Evolutionary conservation across 306 rosid genomes (phyloP).

Genomic region (Parietaria judaica): DNA sequence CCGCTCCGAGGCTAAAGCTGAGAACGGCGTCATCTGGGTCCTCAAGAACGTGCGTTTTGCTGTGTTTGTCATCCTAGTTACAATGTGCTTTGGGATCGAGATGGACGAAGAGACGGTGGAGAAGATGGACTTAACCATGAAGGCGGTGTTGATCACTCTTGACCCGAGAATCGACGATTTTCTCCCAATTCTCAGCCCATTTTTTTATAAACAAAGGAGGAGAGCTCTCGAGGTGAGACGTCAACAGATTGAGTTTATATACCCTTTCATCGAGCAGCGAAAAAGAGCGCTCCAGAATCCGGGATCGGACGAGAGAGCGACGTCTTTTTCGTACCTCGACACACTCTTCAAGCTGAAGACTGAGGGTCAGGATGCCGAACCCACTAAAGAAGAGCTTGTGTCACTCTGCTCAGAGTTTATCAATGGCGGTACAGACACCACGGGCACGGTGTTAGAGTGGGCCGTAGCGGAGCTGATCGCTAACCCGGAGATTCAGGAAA

Average conservation of each 20-base stretch:
- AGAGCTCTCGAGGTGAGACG: constrained; percentile 50
- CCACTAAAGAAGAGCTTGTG: constrained; percentile 52
- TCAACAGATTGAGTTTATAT: constrained; percentile 52
- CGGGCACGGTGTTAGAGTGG: constrained; percentile 90
- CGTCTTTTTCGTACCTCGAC: constrained; percentile 85
- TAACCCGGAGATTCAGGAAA: constrained; percentile 41
- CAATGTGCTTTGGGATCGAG: constrained; percentile 85
- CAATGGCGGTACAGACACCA: constrained; percentile 95
- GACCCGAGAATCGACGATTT: constrained; percentile 85
- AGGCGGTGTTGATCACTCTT: constrained; percentile 46
- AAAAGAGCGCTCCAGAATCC: constrained; percentile 55
- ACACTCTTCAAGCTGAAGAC: constrained; percentile 62
- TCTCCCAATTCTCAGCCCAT: constrained; percentile 62
- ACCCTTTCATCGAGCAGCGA: constrained; percentile 53
- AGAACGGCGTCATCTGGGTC: constrained; percentile 51
- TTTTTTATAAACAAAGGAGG: constrained; percentile 78
- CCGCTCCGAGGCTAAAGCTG: constrained; percentile 45
- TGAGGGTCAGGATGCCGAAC: constrained; percentile 49
- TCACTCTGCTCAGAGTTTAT: constrained; percentile 73
- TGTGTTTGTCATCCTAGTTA: constrained; percentile 61
- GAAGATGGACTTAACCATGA: constrained; percentile 65
- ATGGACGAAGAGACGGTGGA: constrained; percentile 64
- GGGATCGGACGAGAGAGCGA: constrained; percentile 52
- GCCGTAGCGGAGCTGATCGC: constrained; percentile 57
- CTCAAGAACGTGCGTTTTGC: constrained; percentile 72